A percentile compares a stretch with the other conserved stretches of the same genome.
These are phyloP conservation scores for Pisolithus orientalis DNA, from an alignment of 768 basidiomycete genomes.

Conservation along the genomic window DNA sequence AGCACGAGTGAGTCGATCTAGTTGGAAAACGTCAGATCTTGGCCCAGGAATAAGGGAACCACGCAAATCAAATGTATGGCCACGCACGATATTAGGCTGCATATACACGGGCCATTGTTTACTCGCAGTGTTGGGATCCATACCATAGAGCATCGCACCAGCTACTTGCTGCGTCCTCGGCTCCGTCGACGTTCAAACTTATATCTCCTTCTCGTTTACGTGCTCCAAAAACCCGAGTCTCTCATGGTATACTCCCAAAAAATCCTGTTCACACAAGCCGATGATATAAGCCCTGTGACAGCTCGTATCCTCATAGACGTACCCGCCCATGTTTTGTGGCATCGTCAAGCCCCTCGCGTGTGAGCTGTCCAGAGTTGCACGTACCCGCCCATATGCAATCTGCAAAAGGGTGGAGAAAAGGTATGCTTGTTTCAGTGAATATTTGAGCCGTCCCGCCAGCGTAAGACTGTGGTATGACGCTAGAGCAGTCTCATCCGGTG, in stretches of 20 bases:
- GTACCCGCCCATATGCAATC: conserved; percentile 40
- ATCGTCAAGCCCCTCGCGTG: conserved; percentile 36
- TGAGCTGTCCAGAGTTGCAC: conserved; percentile 43
- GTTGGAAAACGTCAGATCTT: background rate
- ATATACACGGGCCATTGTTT: conserved; percentile 34
- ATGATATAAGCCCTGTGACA: background rate
- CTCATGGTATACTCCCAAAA: conserved; percentile 36
- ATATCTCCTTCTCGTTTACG: conserved; percentile 32
- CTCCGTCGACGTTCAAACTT: conserved; percentile 38
- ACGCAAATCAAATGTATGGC: background rate
- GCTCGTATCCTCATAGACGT: background rate
- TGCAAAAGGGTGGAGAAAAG: conserved; percentile 41
- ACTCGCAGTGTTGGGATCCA: conserved; percentile 13
- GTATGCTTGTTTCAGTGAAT: conserved; percentile 33
- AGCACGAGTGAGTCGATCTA: conserved; percentile 46
- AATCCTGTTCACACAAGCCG: conserved; percentile 28
- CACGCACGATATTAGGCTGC: conserved; percentile 37
- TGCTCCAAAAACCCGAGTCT: conserved; percentile 31
- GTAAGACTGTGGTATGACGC: conserved; percentile 33
- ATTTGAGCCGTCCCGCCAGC: conserved; percentile 31
- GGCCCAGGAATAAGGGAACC: background rate
- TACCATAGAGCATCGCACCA: conserved; percentile 18
- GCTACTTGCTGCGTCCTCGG: conserved; percentile 44
- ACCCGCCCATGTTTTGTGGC: conserved; percentile 36
- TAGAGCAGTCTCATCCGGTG: conserved; percentile 36